These are phyloP conservation scores for Phialophora verrucosa DNA, from an alignment of 2,329 filamentous ascomycete species.

Conservation along the genomic window DNA sequence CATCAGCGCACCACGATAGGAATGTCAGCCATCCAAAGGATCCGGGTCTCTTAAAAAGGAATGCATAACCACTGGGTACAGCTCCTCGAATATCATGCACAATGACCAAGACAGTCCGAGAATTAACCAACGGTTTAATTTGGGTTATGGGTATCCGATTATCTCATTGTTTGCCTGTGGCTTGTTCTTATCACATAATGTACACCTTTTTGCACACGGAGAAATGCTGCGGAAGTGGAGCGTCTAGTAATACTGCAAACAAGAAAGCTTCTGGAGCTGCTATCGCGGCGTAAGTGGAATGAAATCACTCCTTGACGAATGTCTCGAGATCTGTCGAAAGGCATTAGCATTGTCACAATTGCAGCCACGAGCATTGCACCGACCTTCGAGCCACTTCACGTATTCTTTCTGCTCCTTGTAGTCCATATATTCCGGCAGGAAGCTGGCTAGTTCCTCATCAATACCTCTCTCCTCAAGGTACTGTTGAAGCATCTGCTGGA, in stretches of 20 bases:
- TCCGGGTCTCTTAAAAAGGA: neutral
- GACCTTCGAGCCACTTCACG: slow-evolving; percentile 79
- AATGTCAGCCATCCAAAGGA: neutral
- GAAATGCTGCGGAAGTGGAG: slow-evolving; percentile 27
- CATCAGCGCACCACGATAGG: neutral
- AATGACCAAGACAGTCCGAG: neutral
- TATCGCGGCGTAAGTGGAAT: neutral
- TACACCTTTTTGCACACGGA: slow-evolving; percentile 28
- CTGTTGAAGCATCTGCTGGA: slow-evolving; percentile 88
- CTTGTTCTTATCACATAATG: slow-evolving; percentile 25
- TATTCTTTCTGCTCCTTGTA: slow-evolving; percentile 99
- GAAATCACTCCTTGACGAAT: slow-evolving; percentile 73
- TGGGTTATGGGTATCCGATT: slow-evolving; percentile 22
- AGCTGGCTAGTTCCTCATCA: slow-evolving; percentile 82
- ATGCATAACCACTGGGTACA: neutral
- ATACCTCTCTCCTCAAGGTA: slow-evolving; percentile 95
- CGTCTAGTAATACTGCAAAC: slow-evolving; percentile 21
- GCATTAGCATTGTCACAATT: slow-evolving; percentile 18
- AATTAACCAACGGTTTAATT: neutral
- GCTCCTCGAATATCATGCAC: neutral
- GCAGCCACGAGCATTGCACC: slow-evolving; percentile 41
- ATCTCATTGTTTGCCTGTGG: slow-evolving; percentile 11
- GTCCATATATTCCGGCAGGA: slow-evolving; percentile 95
- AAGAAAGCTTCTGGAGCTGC: neutral
- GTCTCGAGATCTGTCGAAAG: slow-evolving; percentile 71